Evolutionary conservation across 2,329 filamentous ascomycete genomes (phyloP).

Genomic region (Stachybotrys echinatus): DNA sequence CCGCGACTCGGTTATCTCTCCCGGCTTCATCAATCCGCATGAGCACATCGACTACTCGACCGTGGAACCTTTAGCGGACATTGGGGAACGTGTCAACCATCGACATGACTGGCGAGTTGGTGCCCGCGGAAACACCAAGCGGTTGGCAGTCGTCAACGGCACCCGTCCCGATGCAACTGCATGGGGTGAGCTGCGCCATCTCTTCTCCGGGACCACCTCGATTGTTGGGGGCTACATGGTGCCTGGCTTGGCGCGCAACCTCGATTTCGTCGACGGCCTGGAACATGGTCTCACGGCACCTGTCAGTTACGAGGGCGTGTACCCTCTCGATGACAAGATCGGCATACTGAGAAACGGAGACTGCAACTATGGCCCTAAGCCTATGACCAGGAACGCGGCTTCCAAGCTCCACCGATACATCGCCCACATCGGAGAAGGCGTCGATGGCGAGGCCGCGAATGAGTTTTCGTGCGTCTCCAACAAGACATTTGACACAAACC

Average conservation of each 20-base stretch:
- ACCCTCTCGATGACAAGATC: slow-evolving; percentile 1
- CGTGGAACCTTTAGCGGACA: not conserved
- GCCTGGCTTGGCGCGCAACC: slow-evolving; percentile 4
- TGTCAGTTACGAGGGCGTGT: not conserved
- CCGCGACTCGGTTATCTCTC: slow-evolving; percentile 4
- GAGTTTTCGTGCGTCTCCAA: slow-evolving; percentile 4
- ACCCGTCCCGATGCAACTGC: not conserved
- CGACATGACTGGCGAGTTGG: slow-evolving; percentile 7
- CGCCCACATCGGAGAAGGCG: slow-evolving; percentile 3
- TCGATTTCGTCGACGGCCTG: slow-evolving; percentile 3
- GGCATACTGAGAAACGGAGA: slow-evolving; percentile 3
- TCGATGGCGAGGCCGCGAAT: slow-evolving; percentile 1
- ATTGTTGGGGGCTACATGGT: slow-evolving; percentile 4
- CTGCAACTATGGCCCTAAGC: slow-evolving; percentile 2
- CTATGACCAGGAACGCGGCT: not conserved
- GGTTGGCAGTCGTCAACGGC: not conserved
- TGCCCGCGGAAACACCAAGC: not conserved
- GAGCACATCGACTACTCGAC: slow-evolving; percentile 7
- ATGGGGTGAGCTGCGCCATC: slow-evolving; percentile 5
- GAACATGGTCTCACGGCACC: not conserved
- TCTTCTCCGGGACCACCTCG: slow-evolving; percentile 6
- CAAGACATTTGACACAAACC: not conserved
- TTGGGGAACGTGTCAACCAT: not conserved
- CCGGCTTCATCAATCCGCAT: slow-evolving; percentile 6
- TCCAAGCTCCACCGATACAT: not conserved